Evolutionary conservation across 345 rosid species (phyloP).

Genomic region (Pugionium dolabratum): DNA sequence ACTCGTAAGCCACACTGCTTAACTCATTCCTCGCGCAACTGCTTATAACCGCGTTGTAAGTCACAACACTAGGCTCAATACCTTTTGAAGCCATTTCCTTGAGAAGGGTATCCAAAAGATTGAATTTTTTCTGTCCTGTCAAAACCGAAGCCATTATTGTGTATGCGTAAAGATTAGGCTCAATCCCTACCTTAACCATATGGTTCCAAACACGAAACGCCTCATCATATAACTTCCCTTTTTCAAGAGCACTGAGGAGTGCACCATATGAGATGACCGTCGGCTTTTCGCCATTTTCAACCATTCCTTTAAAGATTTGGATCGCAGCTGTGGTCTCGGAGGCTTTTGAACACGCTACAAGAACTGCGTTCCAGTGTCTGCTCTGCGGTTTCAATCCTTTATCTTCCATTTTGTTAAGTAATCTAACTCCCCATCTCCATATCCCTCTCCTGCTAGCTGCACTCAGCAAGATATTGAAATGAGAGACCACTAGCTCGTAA

Average conservation of each 20-base stretch:
- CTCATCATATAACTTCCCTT: slow-evolving; percentile 82
- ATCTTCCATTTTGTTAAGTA: slow-evolving; percentile 87
- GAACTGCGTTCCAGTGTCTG: slow-evolving; percentile 84
- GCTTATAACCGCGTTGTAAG: slow-evolving; percentile 87
- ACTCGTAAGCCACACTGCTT: slow-evolving; percentile 81
- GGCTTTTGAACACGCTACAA: slow-evolving; percentile 90
- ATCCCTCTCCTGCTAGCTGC: slow-evolving; percentile 81
- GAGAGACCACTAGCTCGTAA: slow-evolving; percentile 66
- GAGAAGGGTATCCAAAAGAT: slow-evolving; percentile 60
- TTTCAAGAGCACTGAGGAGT: slow-evolving; percentile 82
- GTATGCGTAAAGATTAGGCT: slow-evolving; percentile 71
- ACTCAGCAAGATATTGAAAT: slow-evolving; percentile 66
- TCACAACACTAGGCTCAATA: slow-evolving; percentile 75
- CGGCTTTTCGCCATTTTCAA: slow-evolving; percentile 84
- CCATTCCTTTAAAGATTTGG: slow-evolving; percentile 80
- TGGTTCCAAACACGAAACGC: slow-evolving; percentile 88
- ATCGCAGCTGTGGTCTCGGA: slow-evolving; percentile 74
- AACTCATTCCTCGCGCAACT: slow-evolving; percentile 53
- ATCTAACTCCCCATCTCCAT: slow-evolving; percentile 86
- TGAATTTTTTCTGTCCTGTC: slow-evolving; percentile 65
- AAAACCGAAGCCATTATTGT: slow-evolving; percentile 86
- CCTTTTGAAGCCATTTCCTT: slow-evolving; percentile 65
- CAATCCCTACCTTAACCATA: slow-evolving; percentile 75
- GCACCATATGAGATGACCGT: slow-evolving; percentile 88
- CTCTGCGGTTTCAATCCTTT: slow-evolving; percentile 81